phyloP scores from a whole-genome alignment of 192 early-diverging fungal species.

The Coemansia sp. region DNA sequence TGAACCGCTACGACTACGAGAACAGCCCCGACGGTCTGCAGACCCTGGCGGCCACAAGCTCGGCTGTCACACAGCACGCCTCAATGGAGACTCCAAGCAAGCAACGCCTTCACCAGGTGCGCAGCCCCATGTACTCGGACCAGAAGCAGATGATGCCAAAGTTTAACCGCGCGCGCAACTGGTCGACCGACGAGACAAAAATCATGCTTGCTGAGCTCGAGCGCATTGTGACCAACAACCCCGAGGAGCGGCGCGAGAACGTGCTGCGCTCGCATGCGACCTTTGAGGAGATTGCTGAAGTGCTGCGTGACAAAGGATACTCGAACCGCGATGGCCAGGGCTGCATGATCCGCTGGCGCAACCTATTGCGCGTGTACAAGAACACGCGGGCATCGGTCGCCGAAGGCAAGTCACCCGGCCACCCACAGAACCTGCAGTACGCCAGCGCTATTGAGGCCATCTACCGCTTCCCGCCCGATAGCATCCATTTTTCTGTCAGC shows the following conservation, averaged over 20 bases:
- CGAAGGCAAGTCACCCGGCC: constrained; percentile 45
- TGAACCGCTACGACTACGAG: constrained; percentile 43
- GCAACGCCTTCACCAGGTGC: constrained; percentile 13
- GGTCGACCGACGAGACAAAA: constrained; percentile 54
- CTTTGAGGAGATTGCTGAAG: constrained; percentile 51
- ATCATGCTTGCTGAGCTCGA: constrained; percentile 51
- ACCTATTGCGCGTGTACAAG: constrained; percentile 77
- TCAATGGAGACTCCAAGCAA: constrained; percentile 23
- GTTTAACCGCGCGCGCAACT: constrained; percentile 57
- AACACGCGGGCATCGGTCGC: constrained; percentile 69
- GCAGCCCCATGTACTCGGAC: constrained; percentile 34
- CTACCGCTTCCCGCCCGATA: constrained; percentile 54
- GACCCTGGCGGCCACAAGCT: constrained; percentile 55
- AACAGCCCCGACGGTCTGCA: constrained; percentile 48
- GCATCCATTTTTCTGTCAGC: constrained; percentile 30
- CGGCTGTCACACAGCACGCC: constrained; percentile 40
- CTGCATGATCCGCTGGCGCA: constrained; percentile 60
- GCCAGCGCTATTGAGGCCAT: constrained; percentile 49
- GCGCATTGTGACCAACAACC: constrained; percentile 48
- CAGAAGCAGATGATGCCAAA: constrained; percentile 57
- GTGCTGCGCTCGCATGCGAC: constrained; percentile 48
- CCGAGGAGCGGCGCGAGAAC: constrained; percentile 52
- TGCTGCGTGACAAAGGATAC: constrained; percentile 45
- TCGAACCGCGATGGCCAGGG: constrained; percentile 53
- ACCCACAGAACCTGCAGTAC: constrained; percentile 45